These are phyloP conservation scores for Chaetomiaceae sp. DNA, from an alignment of 2,329 filamentous ascomycete genomes.

Conservation along the genomic window DNA sequence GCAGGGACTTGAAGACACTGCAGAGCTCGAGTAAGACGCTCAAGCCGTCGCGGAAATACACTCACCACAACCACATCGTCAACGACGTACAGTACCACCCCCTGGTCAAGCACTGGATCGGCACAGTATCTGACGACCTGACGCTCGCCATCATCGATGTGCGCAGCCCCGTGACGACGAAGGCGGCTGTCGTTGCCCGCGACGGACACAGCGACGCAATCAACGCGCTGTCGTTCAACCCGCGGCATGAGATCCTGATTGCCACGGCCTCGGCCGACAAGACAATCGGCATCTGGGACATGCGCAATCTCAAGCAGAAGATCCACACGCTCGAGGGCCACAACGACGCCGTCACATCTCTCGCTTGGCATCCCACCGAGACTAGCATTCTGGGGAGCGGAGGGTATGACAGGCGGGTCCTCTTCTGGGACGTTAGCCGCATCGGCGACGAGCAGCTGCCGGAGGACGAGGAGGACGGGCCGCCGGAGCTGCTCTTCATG, in stretches of 20 bases:
- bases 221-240: slow-evolving; percentile 94
- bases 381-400: slow-evolving; percentile 82
- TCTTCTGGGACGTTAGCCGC: slow-evolving; percentile 92
- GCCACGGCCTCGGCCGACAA: slow-evolving; percentile 94
- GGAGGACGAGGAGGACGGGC: slow-evolving; percentile 90
- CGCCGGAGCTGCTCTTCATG: slow-evolving; percentile 97
- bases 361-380: slow-evolving; percentile 93
- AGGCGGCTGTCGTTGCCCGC: slow-evolving; percentile 61
- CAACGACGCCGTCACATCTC: slow-evolving; percentile 79
- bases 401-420: slow-evolving; percentile 86
- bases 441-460: slow-evolving; percentile 92
- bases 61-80: slow-evolving; percentile 82
- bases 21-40: slow-evolving; percentile 56
- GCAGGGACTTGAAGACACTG: slow-evolving; percentile 73
- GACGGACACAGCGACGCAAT: slow-evolving; percentile 85
- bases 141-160: slow-evolving; percentile 88
- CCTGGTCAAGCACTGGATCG: slow-evolving; percentile 75
- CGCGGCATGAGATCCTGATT: slow-evolving; percentile 79
- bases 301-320: slow-evolving; percentile 84
- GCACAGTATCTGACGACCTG: slow-evolving; percentile 90
- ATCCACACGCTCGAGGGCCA: slow-evolving; percentile 88
- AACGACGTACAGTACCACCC: slow-evolving; percentile 98
- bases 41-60: slow-evolving; percentile 68
- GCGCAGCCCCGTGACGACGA: slow-evolving; percentile 60
- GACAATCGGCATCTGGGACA: slow-evolving; percentile 90